Conservation (phyloP, 768 basidiomycete genomes). For the Dictyophora rubrovolvata region DNA sequence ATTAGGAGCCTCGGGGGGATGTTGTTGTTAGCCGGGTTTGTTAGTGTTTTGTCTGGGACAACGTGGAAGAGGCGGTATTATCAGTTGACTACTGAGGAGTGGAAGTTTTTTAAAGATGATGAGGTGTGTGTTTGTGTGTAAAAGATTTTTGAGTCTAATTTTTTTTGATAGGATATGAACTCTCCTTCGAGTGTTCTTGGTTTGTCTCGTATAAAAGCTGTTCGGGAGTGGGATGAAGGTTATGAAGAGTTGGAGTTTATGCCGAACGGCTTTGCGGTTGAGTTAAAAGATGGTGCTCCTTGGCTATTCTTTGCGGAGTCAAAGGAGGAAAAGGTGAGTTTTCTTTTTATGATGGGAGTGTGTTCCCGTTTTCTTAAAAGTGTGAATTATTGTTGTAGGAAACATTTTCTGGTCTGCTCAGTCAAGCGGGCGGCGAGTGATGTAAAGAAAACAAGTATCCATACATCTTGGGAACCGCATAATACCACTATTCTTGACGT, state of each 20-base stretch:
- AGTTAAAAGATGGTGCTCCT: constrained; percentile 37
- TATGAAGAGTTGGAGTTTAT: constrained; percentile 60
- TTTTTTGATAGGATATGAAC: constrained; percentile 20
- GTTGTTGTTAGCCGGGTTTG: constrained; percentile 43
- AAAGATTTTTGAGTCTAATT: not conserved
- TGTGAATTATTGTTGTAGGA: not conserved
- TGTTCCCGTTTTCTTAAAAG: not conserved
- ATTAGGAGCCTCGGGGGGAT: constrained; percentile 30
- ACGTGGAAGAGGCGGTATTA: constrained; percentile 60
- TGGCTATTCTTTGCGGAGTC: constrained; percentile 50
- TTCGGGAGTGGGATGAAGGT: constrained; percentile 58
- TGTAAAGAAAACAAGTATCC: not conserved
- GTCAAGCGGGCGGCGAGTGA: constrained; percentile 1
- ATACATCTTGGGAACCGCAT: too few relatives aligned
- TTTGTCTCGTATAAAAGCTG: constrained; percentile 30
- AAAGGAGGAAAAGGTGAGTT: constrained; percentile 7
- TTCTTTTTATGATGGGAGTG: not conserved
- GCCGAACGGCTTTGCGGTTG: constrained; percentile 55
- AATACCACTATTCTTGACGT: too few relatives aligned
- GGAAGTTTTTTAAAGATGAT: constrained; percentile 42
- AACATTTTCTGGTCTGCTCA: constrained; percentile 3
- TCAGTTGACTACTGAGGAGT: constrained; percentile 37
- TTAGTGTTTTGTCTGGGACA: constrained; percentile 46
- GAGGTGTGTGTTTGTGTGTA: constrained; percentile 28
- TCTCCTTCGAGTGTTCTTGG: constrained; percentile 27